Evolutionary conservation across 2,329 filamentous ascomycete species (phyloP).

Genomic region (Exophiala bonariae): DNA sequence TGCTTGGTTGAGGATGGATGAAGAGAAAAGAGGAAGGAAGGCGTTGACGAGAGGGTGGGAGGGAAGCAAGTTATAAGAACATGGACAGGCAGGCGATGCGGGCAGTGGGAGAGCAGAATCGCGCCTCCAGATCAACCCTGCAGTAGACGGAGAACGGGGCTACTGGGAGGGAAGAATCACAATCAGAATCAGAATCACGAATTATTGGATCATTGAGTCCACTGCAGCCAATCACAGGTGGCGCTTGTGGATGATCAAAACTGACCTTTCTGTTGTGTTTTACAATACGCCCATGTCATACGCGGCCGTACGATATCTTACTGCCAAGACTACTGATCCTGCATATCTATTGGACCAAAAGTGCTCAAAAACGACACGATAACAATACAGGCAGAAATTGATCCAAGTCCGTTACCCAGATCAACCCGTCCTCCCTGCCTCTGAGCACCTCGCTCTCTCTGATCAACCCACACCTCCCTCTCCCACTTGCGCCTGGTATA

Average conservation of each 20-base stretch:
- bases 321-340: conserved; percentile 23
- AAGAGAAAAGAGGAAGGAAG: conserved; percentile 32
- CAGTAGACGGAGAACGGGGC: conserved; percentile 31
- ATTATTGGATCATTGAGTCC: conserved; percentile 25
- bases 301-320: conserved; percentile 17
- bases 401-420: conserved; percentile 22
- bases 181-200: neutral
- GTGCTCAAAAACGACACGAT: conserved; percentile 24
- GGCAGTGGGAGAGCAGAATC: conserved; percentile 31
- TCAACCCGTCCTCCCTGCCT: conserved; percentile 18
- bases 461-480: conserved; percentile 43
- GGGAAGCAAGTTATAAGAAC: conserved; percentile 44
- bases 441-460: conserved; percentile 31
- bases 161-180: conserved; percentile 5
- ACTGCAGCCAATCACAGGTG: conserved; percentile 23
- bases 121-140: conserved; percentile 47
- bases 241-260: conserved; percentile 23
- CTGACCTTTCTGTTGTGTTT: conserved; percentile 29
- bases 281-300: conserved; percentile 22
- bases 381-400: conserved; percentile 25
- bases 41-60: conserved; percentile 34
- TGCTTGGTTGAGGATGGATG: conserved; percentile 30
- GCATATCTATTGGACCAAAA: conserved; percentile 22
- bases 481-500: conserved; percentile 44
- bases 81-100: conserved; percentile 44